Percentiles rank a stretch among this genome's conserved stretches.
phyloP scores from a whole-genome alignment of 106 monocot species.

The Dactylorhiza incarnata region DNA sequence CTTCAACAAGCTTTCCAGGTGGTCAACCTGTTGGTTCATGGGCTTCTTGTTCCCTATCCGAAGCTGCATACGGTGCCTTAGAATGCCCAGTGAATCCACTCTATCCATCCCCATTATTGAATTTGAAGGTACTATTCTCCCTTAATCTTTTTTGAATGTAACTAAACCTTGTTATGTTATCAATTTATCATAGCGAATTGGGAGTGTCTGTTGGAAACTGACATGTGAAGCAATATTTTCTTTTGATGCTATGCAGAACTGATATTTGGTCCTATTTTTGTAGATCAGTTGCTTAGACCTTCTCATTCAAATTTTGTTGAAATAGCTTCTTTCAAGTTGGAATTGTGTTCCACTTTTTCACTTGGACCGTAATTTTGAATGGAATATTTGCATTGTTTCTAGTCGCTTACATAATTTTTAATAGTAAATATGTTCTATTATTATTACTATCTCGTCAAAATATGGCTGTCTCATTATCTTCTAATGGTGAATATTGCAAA shows the following conservation, averaged over 20 bases:
- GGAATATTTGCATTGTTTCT: neutral
- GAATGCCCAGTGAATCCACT: conserved; percentile 52
- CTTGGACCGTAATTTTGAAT: neutral
- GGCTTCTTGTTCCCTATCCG: conserved; percentile 81
- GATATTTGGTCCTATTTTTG: neutral
- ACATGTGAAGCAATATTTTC: neutral
- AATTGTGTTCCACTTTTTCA: neutral
- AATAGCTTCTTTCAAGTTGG: neutral
- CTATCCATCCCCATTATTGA: conserved; percentile 67
- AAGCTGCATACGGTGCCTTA: conserved; percentile 85
- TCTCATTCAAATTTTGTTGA: neutral
- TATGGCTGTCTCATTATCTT: neutral
- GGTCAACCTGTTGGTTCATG: conserved; percentile 71
- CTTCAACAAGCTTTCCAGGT: conserved; percentile 15
- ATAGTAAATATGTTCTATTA: neutral
- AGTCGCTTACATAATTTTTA: neutral
- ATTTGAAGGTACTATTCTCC: conserved; percentile 58
- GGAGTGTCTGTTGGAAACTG: neutral
- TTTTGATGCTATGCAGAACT: neutral
- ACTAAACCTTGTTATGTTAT: neutral
- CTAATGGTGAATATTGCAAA: neutral
- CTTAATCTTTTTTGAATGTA: neutral
- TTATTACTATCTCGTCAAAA: neutral
- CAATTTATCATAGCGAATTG: neutral
- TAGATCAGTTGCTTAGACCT: neutral